Conservation (phyloP, 768 basidiomycete genomes). For the Mycena rebaudengoi region DNA sequence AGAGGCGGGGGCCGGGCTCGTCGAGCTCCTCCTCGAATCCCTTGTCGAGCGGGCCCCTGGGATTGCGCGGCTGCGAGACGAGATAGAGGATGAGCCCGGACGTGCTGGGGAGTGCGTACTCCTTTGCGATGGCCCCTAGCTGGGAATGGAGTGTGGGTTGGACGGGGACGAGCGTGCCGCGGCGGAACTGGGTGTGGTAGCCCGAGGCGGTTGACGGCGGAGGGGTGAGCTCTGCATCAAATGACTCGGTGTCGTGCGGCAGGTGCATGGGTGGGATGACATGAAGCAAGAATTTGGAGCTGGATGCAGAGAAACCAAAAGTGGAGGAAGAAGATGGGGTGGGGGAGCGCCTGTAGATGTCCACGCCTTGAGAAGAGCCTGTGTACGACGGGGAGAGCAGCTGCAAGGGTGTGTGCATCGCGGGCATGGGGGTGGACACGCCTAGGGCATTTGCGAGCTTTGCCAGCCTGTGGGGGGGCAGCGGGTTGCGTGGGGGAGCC, state of each 20-base stretch:
- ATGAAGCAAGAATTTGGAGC: slow-evolving; percentile 81
- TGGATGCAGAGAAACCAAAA: slow-evolving; percentile 50
- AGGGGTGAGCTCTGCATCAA: slow-evolving; percentile 55
- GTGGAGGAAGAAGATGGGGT: slow-evolving; percentile 58
- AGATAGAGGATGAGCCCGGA: slow-evolving; percentile 87
- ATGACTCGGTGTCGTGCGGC: slow-evolving; percentile 64
- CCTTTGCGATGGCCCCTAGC: slow-evolving; percentile 87
- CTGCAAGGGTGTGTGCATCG: slow-evolving; percentile 43
- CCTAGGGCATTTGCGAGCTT: slow-evolving; percentile 89
- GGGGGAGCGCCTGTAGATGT: slow-evolving; percentile 56
- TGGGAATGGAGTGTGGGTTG: slow-evolving; percentile 86
- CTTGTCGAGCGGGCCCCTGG: neutral
- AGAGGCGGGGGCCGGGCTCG: slow-evolving; percentile 81
- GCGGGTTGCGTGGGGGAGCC: slow-evolving; percentile 74
- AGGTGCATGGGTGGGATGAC: slow-evolving; percentile 82
- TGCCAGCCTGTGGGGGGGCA: slow-evolving; percentile 80
- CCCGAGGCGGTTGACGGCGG: slow-evolving; percentile 70
- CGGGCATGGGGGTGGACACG: slow-evolving; percentile 77
- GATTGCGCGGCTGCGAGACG: slow-evolving; percentile 44
- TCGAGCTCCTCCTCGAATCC: slow-evolving; percentile 40
- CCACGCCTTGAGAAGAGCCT: slow-evolving; percentile 40
- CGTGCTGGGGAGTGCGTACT: slow-evolving; percentile 91
- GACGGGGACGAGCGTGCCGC: slow-evolving; percentile 89
- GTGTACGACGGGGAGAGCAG: slow-evolving; percentile 45
- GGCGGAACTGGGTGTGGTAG: slow-evolving; percentile 81